Evolutionary conservation across 208 protist species (phyloP).

Genomic region (Wallacemonas collosoma): DNA sequence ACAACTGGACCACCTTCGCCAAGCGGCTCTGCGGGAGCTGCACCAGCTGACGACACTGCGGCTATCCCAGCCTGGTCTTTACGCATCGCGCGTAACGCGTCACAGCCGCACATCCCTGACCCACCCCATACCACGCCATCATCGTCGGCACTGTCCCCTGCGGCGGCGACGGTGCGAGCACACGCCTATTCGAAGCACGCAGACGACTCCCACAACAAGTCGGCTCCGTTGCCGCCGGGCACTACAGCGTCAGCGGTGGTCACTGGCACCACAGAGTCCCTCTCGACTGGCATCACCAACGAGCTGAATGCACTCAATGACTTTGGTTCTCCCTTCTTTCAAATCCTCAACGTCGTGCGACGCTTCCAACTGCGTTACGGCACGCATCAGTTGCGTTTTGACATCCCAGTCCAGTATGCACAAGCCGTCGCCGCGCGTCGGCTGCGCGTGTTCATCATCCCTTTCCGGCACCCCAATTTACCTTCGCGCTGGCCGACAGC

Average conservation of each 20-base stretch:
- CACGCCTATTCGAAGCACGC: neutral
- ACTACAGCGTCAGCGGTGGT: neutral
- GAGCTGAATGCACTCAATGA: slow-evolving; percentile 57
- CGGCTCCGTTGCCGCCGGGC: neutral
- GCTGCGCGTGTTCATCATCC: slow-evolving; percentile 65
- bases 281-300: slow-evolving; percentile 15
- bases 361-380: slow-evolving; percentile 73
- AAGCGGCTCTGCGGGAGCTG: neutral
- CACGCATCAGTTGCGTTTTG: slow-evolving; percentile 60
- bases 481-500: slow-evolving; percentile 67
- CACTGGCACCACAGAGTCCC: neutral
- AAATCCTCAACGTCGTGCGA: slow-evolving; percentile 49
- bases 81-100: slow-evolving; percentile 15
- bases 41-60: neutral
- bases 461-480: slow-evolving; percentile 53
- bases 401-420: slow-evolving; percentile 62
- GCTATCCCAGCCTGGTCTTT: slow-evolving; percentile 3
- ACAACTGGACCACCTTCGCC: neutral
- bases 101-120: neutral
- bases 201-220: neutral
- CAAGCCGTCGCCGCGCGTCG: slow-evolving; percentile 52
- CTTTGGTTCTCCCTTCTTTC: slow-evolving; percentile 58
- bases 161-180: neutral
- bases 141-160: neutral
- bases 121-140: neutral